phyloP scores from a whole-genome alignment of 192 early-diverging fungal species.

The Coemansia sp. region DNA sequence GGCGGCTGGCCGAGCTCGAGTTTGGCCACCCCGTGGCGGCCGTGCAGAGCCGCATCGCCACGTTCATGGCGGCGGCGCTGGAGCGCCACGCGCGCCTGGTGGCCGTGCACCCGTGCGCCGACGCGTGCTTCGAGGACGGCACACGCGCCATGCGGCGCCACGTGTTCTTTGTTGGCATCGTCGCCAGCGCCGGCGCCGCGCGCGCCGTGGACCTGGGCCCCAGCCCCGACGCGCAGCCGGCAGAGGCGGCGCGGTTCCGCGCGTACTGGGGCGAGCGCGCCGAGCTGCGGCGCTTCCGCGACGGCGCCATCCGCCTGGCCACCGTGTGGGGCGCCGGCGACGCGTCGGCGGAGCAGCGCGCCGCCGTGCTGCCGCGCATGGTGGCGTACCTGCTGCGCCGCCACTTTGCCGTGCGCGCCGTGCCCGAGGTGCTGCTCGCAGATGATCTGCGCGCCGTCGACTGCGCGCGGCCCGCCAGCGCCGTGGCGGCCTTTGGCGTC shows the following conservation, averaged over 20 bases:
- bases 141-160: conserved; percentile 37
- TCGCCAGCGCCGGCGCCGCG: conserved; percentile 67
- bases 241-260: conserved; percentile 69
- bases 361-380: conserved; percentile 80
- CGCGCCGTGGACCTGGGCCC: conserved; percentile 91
- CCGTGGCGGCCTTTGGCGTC: conserved; percentile 4
- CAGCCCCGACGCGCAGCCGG: conserved; percentile 68
- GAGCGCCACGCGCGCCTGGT: conserved; percentile 26
- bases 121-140: conserved; percentile 57
- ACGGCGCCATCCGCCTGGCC: conserved; percentile 89
- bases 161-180: conserved; percentile 70
- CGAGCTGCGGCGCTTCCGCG: conserved; percentile 93
- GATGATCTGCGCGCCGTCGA: conserved; percentile 21
- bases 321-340: conserved; percentile 76
- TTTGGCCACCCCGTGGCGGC: conserved; percentile 27
- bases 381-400: conserved; percentile 73
- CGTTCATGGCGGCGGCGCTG: conserved; percentile 29
- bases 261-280: conserved; percentile 88
- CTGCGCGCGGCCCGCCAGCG: conserved; percentile 5
- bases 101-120: conserved; percentile 54
- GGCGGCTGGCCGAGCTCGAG: conserved; percentile 30
- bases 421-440: conserved; percentile 19
- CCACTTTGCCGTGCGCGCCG: conserved; percentile 65
- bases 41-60: conserved; percentile 17
- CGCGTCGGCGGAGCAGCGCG: conserved; percentile 60